Conservation (phyloP, 2,329 filamentous ascomycete genomes). For the Teratosphaeria destructans region DNA sequence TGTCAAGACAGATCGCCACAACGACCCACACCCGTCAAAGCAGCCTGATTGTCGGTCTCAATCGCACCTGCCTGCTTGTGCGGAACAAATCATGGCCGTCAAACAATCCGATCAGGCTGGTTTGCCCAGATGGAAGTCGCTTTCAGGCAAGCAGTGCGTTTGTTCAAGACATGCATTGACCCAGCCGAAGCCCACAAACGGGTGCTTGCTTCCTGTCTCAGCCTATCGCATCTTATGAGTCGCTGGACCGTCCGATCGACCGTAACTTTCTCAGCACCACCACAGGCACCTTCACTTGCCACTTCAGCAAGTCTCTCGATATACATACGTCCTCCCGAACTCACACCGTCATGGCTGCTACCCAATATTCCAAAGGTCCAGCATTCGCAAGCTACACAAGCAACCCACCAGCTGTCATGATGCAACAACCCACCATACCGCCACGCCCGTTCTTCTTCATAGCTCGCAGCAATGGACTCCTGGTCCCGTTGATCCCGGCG, state of each 20-base stretch:
- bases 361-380: background rate
- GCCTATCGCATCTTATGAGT: background rate
- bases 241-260: background rate
- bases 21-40: background rate
- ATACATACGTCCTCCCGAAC: background rate
- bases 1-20: background rate
- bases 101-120: background rate
- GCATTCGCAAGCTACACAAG: slow-evolving; percentile 1
- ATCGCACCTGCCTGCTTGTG: background rate
- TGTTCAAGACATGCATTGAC: background rate
- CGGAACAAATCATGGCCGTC: background rate
- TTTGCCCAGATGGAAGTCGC: background rate
- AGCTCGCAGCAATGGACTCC: slow-evolving; percentile 23
- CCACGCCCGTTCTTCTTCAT: slow-evolving; percentile 28
- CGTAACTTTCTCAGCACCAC: background rate
- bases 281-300: background rate
- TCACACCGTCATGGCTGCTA: background rate
- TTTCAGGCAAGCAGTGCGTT: background rate
- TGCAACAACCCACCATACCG: background rate
- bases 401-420: background rate
- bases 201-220: slow-evolving; percentile 4
- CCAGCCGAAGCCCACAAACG: background rate
- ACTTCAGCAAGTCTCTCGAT: background rate
- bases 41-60: background rate
- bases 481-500: slow-evolving; percentile 32